phyloP scores from a whole-genome alignment of 306 rosid species.

The Ochetophila trinervis region DNA sequence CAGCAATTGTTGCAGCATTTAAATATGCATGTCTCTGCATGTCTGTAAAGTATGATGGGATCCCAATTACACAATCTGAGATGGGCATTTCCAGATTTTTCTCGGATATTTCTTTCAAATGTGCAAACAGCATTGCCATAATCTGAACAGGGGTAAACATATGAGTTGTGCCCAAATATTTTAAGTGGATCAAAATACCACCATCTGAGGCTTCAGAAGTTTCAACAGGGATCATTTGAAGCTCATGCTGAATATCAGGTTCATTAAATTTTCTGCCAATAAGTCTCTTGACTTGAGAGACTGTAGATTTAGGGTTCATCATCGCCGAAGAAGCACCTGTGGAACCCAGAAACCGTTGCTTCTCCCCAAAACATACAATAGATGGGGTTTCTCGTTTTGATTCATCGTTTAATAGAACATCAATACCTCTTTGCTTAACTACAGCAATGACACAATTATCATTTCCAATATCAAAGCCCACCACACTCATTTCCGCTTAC shows the following conservation, averaged over 20 bases:
- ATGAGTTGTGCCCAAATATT: conserved; percentile 51
- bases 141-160: conserved; percentile 77
- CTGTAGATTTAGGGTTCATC: conserved; percentile 78
- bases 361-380: conserved; percentile 79
- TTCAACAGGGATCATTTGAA: conserved; percentile 57
- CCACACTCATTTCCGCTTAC: conserved; percentile 64
- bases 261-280: conserved; percentile 61
- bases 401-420: conserved; percentile 83
- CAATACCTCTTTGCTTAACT: conserved; percentile 87
- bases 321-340: conserved; percentile 86
- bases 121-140: conserved; percentile 84
- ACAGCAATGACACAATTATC: conserved; percentile 93
- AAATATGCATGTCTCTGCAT: conserved; percentile 84
- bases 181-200: conserved; percentile 75
- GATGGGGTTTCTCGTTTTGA: conserved; percentile 92
- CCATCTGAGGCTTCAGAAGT: conserved; percentile 73
- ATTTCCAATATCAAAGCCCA: conserved; percentile 96
- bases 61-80: conserved; percentile 82
- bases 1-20: conserved; percentile 80
- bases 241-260: conserved; percentile 56
- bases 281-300: conserved; percentile 89
- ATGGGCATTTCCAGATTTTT: conserved; percentile 55
- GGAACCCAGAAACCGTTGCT: conserved; percentile 95
- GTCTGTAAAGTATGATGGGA: conserved; percentile 82
- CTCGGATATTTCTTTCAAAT: conserved; percentile 70